Evolutionary conservation across 768 basidiomycete species (phyloP).

Genomic region (Auricularia heimuer): DNA sequence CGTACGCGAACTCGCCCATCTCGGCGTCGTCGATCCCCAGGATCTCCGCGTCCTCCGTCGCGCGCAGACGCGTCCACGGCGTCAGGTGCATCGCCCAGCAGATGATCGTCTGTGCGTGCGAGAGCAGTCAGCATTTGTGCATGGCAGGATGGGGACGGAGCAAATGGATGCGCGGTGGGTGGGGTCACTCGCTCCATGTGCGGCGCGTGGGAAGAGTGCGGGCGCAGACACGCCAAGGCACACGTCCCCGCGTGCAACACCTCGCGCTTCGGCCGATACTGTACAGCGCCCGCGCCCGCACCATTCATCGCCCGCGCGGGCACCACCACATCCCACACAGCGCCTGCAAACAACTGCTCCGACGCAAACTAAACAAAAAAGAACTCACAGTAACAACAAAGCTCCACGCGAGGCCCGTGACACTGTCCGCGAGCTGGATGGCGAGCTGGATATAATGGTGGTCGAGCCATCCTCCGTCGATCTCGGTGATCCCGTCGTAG

Average conservation of each 20-base stretch:
- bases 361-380: neutral
- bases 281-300: neutral
- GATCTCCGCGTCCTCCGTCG: neutral
- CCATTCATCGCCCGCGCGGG: neutral
- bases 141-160: too few species aligned
- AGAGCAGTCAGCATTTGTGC: too few species aligned
- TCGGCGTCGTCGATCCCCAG: conserved; percentile 84
- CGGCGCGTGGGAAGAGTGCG: too few species aligned
- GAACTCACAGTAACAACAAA: conserved; percentile 51
- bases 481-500: conserved; percentile 59
- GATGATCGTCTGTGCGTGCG: conserved; percentile 1
- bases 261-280: too few species aligned
- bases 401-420: conserved; percentile 55
- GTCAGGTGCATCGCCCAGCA: neutral
- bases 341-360: neutral
- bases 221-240: too few species aligned
- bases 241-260: too few species aligned
- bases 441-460: conserved; percentile 58
- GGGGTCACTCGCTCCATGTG: too few species aligned
- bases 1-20: conserved; percentile 85
- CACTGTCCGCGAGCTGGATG: conserved; percentile 72
- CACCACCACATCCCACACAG: neutral
- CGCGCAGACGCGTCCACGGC: neutral
- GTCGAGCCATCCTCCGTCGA: conserved; percentile 72
- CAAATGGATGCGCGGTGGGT: too few species aligned